Percentiles rank a stretch among this genome's conserved stretches.
Conservation (phyloP, 23 red algal species). For the Porphyridium purpureum region DNA sequence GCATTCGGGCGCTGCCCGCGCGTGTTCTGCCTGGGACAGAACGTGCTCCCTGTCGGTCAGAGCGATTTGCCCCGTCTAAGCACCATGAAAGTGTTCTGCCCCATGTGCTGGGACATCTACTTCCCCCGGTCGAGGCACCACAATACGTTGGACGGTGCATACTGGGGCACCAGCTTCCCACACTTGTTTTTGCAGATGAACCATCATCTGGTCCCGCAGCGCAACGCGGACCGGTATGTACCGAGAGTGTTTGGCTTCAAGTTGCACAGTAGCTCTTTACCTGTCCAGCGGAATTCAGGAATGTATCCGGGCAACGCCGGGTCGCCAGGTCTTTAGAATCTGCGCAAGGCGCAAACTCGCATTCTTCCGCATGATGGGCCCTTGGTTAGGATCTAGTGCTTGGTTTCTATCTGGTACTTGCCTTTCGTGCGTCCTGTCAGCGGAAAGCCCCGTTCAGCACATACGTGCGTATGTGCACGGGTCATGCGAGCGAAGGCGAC, state of each 20-base stretch:
- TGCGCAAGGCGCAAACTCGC: too few relatives aligned
- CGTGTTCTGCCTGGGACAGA: slow-evolving; percentile 75
- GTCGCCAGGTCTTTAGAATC: too few relatives aligned
- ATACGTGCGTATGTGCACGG: too few relatives aligned
- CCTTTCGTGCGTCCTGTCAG: too few relatives aligned
- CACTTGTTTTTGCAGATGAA: slow-evolving; percentile 96
- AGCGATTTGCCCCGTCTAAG: slow-evolving; percentile 62
- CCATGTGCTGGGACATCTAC: slow-evolving; percentile 88
- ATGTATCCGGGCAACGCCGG: too few relatives aligned
- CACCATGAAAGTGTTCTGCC: slow-evolving; percentile 91
- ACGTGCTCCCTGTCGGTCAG: slow-evolving; percentile 87
- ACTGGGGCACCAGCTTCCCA: slow-evolving; percentile 97
- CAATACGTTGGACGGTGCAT: slow-evolving; percentile 82
- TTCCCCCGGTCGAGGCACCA: slow-evolving; percentile 56
- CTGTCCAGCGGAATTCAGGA: slow-evolving; percentile 77
- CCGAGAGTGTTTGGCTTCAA: slow-evolving; percentile 92
- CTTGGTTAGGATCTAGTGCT: too few relatives aligned
- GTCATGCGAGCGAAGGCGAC: too few relatives aligned
- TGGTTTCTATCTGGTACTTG: too few relatives aligned
- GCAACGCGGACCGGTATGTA: slow-evolving; percentile 65
- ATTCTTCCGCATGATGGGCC: too few relatives aligned
- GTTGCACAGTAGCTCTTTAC: slow-evolving; percentile 29
- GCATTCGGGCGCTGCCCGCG: slow-evolving; percentile 94
- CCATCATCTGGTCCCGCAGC: slow-evolving; percentile 41
- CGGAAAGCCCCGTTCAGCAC: too few relatives aligned